phyloP scores from a whole-genome alignment of 495 filamentous ascomycete species.

The Gamarada debralockiae region DNA sequence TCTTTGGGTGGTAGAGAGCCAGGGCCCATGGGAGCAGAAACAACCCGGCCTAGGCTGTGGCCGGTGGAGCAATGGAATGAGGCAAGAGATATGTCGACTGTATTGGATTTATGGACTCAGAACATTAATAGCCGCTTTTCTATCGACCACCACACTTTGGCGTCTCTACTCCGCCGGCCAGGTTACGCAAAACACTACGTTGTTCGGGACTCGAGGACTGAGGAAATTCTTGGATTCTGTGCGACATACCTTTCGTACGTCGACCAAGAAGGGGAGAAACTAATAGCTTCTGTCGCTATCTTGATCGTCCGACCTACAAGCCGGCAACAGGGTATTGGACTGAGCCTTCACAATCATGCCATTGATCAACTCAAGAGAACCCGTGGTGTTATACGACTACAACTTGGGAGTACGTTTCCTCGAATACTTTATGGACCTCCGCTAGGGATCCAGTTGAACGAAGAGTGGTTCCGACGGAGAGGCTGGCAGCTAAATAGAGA shows the following conservation, averaged over 20 bases:
- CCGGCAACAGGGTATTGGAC: constrained; percentile 50
- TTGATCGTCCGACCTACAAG: constrained; percentile 53
- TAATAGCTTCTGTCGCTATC: constrained; percentile 55
- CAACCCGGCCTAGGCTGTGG: constrained; percentile 31
- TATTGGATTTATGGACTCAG: constrained; percentile 48
- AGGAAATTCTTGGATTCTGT: constrained; percentile 52
- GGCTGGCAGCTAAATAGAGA: constrained; percentile 50
- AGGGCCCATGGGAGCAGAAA: constrained; percentile 15
- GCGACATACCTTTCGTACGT: constrained; percentile 56
- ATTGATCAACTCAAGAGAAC: constrained; percentile 46
- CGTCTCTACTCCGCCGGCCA: constrained; percentile 51
- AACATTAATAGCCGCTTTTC: constrained; percentile 42
- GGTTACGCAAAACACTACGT: constrained; percentile 62
- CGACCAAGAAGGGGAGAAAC: constrained; percentile 44
- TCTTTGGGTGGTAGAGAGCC: background rate
- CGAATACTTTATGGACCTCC: constrained; percentile 56
- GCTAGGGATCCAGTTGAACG: constrained; percentile 33
- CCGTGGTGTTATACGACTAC: constrained; percentile 49
- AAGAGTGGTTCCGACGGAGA: constrained; percentile 55
- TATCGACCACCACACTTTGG: constrained; percentile 39
- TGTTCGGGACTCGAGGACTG: constrained; percentile 46
- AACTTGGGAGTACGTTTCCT: constrained; percentile 59
- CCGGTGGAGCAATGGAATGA: constrained; percentile 42
- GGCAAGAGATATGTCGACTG: constrained; percentile 33
- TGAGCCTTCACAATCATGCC: constrained; percentile 53